phyloP scores from a whole-genome alignment of 257 asterid species.

The Rehmannia glutinosa region DNA sequence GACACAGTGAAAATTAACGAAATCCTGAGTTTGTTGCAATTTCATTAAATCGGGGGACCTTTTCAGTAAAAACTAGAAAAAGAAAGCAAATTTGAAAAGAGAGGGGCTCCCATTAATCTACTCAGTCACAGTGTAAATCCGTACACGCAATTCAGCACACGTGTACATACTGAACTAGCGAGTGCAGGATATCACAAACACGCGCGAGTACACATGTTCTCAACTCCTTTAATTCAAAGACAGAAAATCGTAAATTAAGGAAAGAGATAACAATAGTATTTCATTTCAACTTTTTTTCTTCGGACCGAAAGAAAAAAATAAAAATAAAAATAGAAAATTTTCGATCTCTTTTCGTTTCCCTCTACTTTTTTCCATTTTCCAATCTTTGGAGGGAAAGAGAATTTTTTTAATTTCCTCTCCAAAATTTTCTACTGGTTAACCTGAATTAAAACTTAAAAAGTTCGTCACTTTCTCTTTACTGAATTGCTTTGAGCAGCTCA shows the following conservation, averaged over 20 bases:
- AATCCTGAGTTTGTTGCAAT: background rate
- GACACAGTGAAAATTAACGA: background rate
- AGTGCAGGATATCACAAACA: background rate
- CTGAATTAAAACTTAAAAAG: slow-evolving; percentile 18
- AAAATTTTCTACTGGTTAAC: background rate
- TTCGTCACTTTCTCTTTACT: slow-evolving; percentile 13
- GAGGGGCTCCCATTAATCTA: no score
- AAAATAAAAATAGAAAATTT: slow-evolving; percentile 20
- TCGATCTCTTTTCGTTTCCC: slow-evolving; percentile 47
- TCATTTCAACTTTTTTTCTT: slow-evolving; percentile 26
- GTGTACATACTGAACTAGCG: no score
- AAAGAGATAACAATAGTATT: slow-evolving; percentile 21
- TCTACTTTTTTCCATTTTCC: slow-evolving; percentile 25
- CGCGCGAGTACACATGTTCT: slow-evolving; percentile 6
- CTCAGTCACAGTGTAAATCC: no score
- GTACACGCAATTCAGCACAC: background rate
- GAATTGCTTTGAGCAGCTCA: slow-evolving; percentile 18
- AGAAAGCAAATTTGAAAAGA: background rate
- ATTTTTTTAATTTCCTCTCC: slow-evolving; percentile 19
- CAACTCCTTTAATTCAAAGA: slow-evolving; percentile 9
- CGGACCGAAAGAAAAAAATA: slow-evolving; percentile 20
- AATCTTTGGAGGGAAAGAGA: slow-evolving; percentile 66
- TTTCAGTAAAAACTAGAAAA: background rate
- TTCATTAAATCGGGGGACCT: background rate
- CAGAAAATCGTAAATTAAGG: slow-evolving; percentile 42